Conservation (phyloP, 306 rosid genomes). For the Trifolium repens region DNA sequence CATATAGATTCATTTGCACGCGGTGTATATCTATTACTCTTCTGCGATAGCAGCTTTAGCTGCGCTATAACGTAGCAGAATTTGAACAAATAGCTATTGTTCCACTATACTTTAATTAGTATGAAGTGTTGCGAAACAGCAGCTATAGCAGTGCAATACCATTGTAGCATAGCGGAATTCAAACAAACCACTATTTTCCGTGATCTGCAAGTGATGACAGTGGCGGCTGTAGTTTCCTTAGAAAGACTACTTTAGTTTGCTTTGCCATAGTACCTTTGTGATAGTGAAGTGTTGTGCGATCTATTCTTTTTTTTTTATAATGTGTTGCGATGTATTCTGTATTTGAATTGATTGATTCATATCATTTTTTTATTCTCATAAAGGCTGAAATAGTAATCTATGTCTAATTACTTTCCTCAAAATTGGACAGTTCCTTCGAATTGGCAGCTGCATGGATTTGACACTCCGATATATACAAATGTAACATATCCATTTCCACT, state of each 20-base stretch:
- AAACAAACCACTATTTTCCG: not conserved
- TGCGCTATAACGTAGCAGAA: not conserved
- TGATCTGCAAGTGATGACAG: not conserved
- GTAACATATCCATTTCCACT: constrained; percentile 77
- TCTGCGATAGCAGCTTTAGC: not conserved
- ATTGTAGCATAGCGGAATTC: not conserved
- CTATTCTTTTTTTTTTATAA: no score
- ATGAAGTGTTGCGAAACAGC: not conserved
- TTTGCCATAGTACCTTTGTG: not conserved
- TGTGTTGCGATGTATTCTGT: not conserved
- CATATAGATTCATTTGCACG: not conserved
- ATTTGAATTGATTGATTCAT: constrained; percentile 29
- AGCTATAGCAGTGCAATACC: not conserved
- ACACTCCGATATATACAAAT: constrained; percentile 88
- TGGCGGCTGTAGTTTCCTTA: not conserved
- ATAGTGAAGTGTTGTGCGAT: not conserved
- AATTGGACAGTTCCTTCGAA: constrained; percentile 92
- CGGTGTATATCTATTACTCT: not conserved
- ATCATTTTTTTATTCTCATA: not conserved
- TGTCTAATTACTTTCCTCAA: constrained; percentile 44
- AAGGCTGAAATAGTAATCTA: constrained; percentile 16
- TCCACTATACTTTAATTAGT: not conserved
- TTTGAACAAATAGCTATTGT: not conserved
- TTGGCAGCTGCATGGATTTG: constrained; percentile 97
- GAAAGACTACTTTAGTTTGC: not conserved